Evolutionary conservation across 106 monocot genomes (phyloP).

Genomic region (Triglochin maritima): DNA sequence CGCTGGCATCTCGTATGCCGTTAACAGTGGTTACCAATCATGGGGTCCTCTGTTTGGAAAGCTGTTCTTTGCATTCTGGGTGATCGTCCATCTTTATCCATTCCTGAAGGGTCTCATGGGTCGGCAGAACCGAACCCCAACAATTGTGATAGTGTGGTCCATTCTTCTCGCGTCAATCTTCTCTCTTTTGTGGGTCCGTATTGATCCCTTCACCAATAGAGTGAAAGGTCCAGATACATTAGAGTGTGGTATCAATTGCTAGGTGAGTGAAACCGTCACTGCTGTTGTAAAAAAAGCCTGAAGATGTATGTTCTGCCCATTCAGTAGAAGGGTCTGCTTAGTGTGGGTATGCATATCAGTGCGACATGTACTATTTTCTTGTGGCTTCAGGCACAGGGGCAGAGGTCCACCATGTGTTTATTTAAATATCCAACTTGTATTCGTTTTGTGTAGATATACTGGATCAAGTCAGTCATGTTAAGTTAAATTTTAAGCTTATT

Average conservation of each 20-base stretch:
- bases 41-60: slow-evolving; percentile 98
- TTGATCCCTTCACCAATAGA: slow-evolving; percentile 82
- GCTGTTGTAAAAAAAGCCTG: background rate
- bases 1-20: slow-evolving; percentile 86
- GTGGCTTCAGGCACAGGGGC: too few species aligned
- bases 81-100: slow-evolving; percentile 90
- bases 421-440: too few species aligned
- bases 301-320: background rate
- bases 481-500: too few species aligned
- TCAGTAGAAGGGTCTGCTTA: background rate
- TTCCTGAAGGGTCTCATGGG: slow-evolving; percentile 99
- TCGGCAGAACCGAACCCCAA: slow-evolving; percentile 83
- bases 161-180: slow-evolving; percentile 92
- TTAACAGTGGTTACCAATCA: slow-evolving; percentile 88
- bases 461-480: too few species aligned
- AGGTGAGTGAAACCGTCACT: background rate
- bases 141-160: slow-evolving; percentile 88
- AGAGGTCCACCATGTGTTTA: too few species aligned
- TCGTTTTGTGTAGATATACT: too few species aligned
- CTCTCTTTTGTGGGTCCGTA: slow-evolving; percentile 75
- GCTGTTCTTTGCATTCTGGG: slow-evolving; percentile 97
- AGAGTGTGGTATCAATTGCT: slow-evolving; percentile 91
- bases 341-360: too few species aligned
- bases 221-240: slow-evolving; percentile 69
- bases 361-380: too few species aligned